These are phyloP conservation scores for Coniochaeta sp. DNA, from an alignment of 2,329 filamentous ascomycete genomes.

Conservation along the genomic window DNA sequence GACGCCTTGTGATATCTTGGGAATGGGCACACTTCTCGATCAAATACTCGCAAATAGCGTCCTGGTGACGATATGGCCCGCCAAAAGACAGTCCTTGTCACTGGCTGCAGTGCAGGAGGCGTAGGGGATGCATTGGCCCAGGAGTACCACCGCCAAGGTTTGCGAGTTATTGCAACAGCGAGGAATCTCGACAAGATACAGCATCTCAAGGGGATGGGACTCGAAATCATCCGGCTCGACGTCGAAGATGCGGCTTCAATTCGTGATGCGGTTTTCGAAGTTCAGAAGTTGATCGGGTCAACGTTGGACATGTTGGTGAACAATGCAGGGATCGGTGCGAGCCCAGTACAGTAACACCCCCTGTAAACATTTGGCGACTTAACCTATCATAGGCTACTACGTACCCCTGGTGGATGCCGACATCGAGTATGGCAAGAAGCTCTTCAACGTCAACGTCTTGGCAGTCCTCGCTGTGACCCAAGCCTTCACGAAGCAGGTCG, in stretches of 20 bases:
- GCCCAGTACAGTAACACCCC: neutral
- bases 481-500: conserved; percentile 22
- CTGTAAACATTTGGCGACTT: neutral
- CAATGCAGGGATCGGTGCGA: conserved; percentile 25
- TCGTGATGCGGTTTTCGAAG: conserved; percentile 4
- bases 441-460: conserved; percentile 37
- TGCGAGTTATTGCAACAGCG: conserved; percentile 21
- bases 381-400: conserved; percentile 19
- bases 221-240: conserved; percentile 16
- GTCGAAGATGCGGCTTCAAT: conserved; percentile 15
- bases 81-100: conserved; percentile 21
- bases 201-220: conserved; percentile 7
- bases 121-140: conserved; percentile 22
- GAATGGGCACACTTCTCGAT: neutral
- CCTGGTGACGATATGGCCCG: neutral
- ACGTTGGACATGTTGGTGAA: conserved; percentile 21
- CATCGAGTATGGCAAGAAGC: conserved; percentile 21
- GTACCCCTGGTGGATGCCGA: conserved; percentile 26
- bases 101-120: conserved; percentile 25
- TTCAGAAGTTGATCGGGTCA: conserved; percentile 14
- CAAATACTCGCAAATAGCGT: too few species aligned
- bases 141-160: conserved; percentile 18
- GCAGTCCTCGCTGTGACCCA: conserved; percentile 27
- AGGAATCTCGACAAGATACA: conserved; percentile 18
- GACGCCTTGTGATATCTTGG: neutral